These are phyloP conservation scores for Crassisporium funariophilum DNA, from an alignment of 768 basidiomycete genomes.

Conservation along the genomic window DNA sequence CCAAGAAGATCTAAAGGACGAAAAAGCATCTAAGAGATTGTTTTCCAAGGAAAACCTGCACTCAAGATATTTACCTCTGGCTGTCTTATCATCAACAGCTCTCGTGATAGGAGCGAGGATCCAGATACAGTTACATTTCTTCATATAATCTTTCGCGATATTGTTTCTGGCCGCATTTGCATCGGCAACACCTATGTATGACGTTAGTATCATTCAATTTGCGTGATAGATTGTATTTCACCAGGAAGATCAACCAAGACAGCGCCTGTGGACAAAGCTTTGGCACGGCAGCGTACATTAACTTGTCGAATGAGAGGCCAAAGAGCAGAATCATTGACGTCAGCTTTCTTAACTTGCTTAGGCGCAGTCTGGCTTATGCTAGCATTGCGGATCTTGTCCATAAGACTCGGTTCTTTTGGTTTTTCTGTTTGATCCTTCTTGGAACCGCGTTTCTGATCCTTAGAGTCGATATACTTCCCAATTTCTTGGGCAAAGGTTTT, in stretches of 20 bases:
- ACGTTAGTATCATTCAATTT: not conserved
- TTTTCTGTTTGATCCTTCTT: conserved; percentile 42
- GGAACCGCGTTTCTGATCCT: conserved; percentile 54
- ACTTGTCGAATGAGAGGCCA: conserved; percentile 70
- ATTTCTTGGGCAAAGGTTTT: conserved; percentile 56
- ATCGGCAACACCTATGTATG: conserved; percentile 52
- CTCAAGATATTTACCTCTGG: conserved; percentile 41
- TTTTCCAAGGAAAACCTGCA: not conserved
- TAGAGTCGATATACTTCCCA: conserved; percentile 65
- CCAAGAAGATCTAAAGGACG: conserved; percentile 52
- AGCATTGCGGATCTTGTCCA: conserved; percentile 33
- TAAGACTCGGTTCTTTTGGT: conserved; percentile 36
- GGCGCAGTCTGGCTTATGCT: conserved; percentile 16
- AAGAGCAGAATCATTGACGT: conserved; percentile 42
- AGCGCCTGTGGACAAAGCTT: conserved; percentile 59
- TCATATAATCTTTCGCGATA: conserved; percentile 70
- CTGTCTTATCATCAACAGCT: conserved; percentile 67
- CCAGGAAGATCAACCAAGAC: conserved; percentile 68
- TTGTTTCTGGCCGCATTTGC: conserved; percentile 64
- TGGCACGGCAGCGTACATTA: conserved; percentile 54
- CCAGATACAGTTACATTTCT: conserved; percentile 65
- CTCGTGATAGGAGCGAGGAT: conserved; percentile 66
- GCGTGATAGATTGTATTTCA: conserved; percentile 12
- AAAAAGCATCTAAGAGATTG: not conserved
- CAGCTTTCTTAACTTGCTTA: not conserved